Base-by-base conservation (phyloP, 2,329 filamentous ascomycete species). In the Talaromyces sp. region DNA sequence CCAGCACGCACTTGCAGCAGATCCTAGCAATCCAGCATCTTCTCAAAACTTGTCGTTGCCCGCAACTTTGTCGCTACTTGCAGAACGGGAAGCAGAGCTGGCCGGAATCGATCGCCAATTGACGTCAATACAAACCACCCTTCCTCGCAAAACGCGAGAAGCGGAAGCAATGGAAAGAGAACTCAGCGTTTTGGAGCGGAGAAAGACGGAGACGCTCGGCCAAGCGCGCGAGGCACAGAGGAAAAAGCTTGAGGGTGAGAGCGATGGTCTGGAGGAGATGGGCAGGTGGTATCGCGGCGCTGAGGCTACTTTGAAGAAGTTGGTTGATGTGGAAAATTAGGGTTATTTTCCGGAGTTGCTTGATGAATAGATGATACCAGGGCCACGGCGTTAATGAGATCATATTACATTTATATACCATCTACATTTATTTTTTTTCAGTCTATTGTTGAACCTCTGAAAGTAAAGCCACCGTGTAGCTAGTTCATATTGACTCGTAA, bases 1-100 rank as follows among this genome's bases (percentile, higher is more conserved):
- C 85, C 60, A 88, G 85, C 57, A 83, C 83, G 65, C 90, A 87
- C 52, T 53, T n/a, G 77, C 81, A 79, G 66, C 87, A 83, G 66
- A 69, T 19, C 62, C 66, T n/a, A 59, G 38, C 32, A 62, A 62
- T 48, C 56, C 63, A 12, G 69, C 71, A 1, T 72, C 74, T 0
- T 74, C 72, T 0, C 75, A 75, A 56, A 75, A 72, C 24, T 69
- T 77, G 24, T 69, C 75, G 21, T 71, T 77, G 12, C 73, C 75
- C 2, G 75, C 73, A 21, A 80, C 77, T 1, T 61, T 75, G 62
- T 66, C 67, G 4, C 68, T 79, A 5, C 60, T 80, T 10, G 67
- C 73, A 1, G 74, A 79, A 58, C 72, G 74, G 11, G 72, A 76
- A 58, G 71, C 69, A 3, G 72, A 77, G 58, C 68, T 79, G 41